phyloP scores from a whole-genome alignment of 148 eudicot genomes.

The Dysphania ambrosioides region DNA sequence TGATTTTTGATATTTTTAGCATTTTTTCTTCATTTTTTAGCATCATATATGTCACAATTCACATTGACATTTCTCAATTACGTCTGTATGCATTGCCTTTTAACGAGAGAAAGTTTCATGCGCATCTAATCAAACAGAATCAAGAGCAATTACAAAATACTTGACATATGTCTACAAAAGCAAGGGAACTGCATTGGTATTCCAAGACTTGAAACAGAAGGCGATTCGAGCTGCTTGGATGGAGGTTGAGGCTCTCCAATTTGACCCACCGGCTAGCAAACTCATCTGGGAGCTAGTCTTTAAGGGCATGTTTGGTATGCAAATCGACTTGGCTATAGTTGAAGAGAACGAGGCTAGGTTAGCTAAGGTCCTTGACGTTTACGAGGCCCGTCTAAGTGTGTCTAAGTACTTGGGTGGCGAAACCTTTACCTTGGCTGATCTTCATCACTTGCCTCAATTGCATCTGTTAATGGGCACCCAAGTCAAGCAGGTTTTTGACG shows the following conservation, averaged over 20 bases:
- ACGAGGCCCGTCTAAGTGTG: conserved; percentile 48
- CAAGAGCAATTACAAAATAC: conserved; percentile 69
- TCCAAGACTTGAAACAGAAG: conserved; percentile 40
- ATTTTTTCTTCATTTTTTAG: too few species aligned
- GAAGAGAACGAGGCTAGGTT: conserved; percentile 39
- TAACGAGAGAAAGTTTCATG: neutral
- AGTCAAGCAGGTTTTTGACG: conserved; percentile 37
- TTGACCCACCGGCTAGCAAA: conserved; percentile 40
- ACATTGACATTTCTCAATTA: neutral
- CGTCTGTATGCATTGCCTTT: neutral
- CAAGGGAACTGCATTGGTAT: conserved; percentile 44
- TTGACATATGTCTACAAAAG: conserved; percentile 36
- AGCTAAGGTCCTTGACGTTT: conserved; percentile 52
- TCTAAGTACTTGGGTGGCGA: conserved; percentile 71
- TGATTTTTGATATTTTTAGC: too few species aligned
- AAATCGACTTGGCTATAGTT: conserved; percentile 36
- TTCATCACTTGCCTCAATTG: conserved; percentile 56
- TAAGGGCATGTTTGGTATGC: conserved; percentile 38
- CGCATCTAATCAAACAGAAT: conserved; percentile 36
- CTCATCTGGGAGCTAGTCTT: conserved; percentile 42
- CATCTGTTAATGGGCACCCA: conserved; percentile 39
- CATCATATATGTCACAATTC: too few species aligned
- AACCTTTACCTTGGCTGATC: conserved; percentile 48
- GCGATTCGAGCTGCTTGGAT: conserved; percentile 44
- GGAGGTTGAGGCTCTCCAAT: conserved; percentile 62